Conservation (phyloP, 2,329 filamentous ascomycete species). For the Polytolypa hystricis region DNA sequence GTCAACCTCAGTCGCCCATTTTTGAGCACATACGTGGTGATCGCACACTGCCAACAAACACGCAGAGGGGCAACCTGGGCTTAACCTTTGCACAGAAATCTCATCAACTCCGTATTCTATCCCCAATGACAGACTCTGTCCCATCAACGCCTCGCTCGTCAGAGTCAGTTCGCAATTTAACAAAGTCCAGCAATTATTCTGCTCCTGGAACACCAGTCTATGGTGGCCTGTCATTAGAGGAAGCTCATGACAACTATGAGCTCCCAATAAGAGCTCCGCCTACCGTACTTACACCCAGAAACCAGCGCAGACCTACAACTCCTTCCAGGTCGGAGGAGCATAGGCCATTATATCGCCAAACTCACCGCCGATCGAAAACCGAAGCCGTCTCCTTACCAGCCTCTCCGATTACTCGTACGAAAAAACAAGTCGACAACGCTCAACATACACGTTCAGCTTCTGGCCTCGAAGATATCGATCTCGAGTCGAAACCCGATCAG, state of each 20-base stretch:
- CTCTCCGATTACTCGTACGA: not conserved
- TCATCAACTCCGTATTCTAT: too few species aligned
- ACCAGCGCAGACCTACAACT: not conserved
- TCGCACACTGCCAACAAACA: too few species aligned
- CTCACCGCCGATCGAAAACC: constrained; percentile 7
- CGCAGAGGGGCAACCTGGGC: too few species aligned
- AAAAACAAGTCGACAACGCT: not conserved
- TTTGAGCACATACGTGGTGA: constrained; percentile 5
- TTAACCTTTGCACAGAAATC: too few species aligned
- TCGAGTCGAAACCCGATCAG: not conserved
- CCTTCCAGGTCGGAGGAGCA: not conserved
- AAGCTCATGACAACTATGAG: not conserved
- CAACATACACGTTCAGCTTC: not conserved
- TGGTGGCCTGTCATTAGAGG: not conserved
- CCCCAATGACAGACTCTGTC: constrained; percentile 3
- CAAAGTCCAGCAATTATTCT: not conserved
- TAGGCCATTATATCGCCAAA: not conserved
- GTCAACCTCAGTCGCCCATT: too few species aligned
- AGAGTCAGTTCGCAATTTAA: not conserved
- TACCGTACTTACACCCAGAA: not conserved
- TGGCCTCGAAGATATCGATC: constrained; percentile 1
- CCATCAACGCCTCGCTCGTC: not conserved
- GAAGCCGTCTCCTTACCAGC: constrained; percentile 3
- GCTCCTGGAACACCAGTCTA: not conserved
- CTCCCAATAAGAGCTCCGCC: not conserved